Evolutionary conservation across 2,329 filamentous ascomycete species (phyloP), one percentile per base, ranked within the genome.

Genomic region (Fusarium haematococcum): DNA sequence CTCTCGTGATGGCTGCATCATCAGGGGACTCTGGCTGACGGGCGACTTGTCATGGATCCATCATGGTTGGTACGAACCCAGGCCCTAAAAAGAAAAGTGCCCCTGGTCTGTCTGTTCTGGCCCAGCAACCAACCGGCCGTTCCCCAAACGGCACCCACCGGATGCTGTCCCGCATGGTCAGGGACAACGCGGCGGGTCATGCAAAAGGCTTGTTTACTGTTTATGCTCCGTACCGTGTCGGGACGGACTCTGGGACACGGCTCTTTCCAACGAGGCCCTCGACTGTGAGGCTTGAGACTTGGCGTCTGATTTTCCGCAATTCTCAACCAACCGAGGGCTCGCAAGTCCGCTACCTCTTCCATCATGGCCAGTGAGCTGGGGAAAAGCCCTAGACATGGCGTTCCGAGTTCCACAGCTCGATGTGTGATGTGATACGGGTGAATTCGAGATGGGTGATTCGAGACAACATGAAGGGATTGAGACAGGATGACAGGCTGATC

Each of bases 151-250:
- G 59, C 70, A 74, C 66, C 67, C 58, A 69, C 67, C 65, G 59
- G 65, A 64, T 68, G 50, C 35, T 68, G 57, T 59, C 67, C 72
- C 70, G 72, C 75, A 77, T 70, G 63, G 72, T 69, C 68, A 73
- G 62, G 70, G 68, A 71, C 71, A 50, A 63, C 45, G 56, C 50
- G 37, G 65, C 65, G 76, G 76, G 72, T 77, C 76, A 77, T 67
- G 65, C 72, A 69, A 70, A 77, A 78, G 68, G 76, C 76, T 78
- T 77, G 74, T 78, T 78, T 75, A 67, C 65, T 67, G 52, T 65
- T 70, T 68, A 65, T 72, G 52, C 60, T 50, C 45, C 43, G 37
- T 65, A 62, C 64, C 52, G 73, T 75, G 69, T 63, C 59, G 43
- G 32, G 6, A 7, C 18, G 25, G 56, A 30, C 56, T 41, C 57